These are phyloP conservation scores for Xylaria sp. DNA, from an alignment of 2,329 filamentous ascomycete species.

Conservation along the genomic window DNA sequence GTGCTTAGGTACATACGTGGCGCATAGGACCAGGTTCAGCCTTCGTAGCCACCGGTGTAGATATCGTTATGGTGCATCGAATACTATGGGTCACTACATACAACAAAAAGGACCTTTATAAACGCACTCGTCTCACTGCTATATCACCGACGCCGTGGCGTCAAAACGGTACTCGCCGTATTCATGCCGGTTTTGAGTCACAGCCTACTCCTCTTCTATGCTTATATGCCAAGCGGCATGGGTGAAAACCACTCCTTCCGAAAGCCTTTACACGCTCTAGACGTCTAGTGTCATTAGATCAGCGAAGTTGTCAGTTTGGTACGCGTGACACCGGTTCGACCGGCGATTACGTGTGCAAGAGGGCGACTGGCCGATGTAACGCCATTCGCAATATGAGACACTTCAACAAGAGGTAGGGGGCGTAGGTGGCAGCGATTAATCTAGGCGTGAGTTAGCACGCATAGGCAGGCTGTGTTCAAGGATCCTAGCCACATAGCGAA, in stretches of 20 bases:
- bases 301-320: not conserved
- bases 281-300: not conserved
- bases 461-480: not conserved
- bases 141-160: too few species aligned
- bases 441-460: too few species aligned
- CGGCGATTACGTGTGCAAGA: not conserved
- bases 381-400: not conserved
- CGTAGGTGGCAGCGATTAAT: too few species aligned
- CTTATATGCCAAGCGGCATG: too few species aligned
- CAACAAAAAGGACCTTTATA: not conserved
- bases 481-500: not conserved
- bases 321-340: not conserved
- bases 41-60: not conserved
- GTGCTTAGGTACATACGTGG: too few species aligned
- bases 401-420: too few species aligned
- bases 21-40: too few species aligned
- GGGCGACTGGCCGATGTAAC: not conserved
- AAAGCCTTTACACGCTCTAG: not conserved
- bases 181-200: too few species aligned
- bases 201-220: not conserved
- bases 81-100: not conserved
- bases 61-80: not conserved
- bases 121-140: not conserved
- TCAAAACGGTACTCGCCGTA: too few species aligned
- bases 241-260: not conserved